A percentile compares a stretch with the other conserved stretches of the same genome.
These are phyloP conservation scores for Micromonas pusilla DNA, from an alignment of 139 green algal genomes.

Conservation along the genomic window DNA sequence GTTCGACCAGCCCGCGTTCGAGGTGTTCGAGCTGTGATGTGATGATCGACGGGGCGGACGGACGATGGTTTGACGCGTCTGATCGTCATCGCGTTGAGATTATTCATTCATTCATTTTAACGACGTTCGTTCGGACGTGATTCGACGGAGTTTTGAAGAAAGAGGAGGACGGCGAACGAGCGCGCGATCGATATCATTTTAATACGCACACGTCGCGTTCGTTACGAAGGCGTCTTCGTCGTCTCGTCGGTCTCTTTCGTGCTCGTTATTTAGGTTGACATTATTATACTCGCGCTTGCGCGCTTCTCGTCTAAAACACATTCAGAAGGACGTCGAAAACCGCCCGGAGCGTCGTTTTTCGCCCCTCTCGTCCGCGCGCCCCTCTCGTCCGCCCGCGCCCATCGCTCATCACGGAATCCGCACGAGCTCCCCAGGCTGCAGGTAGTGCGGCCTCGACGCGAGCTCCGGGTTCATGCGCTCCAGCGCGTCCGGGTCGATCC, in stretches of 20 bases:
- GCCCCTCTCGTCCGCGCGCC: neutral
- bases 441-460: neutral
- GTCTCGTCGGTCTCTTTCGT: too few relatives aligned
- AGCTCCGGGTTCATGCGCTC: neutral
- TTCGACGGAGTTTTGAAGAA: neutral
- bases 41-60: neutral
- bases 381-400: too few relatives aligned
- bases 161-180: too few relatives aligned
- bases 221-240: too few relatives aligned
- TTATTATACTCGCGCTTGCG: too few relatives aligned
- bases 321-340: too few relatives aligned
- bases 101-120: neutral
- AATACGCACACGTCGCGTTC: too few relatives aligned
- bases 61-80: constrained; percentile 1
- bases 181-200: too few relatives aligned
- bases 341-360: neutral
- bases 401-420: neutral
- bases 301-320: too few relatives aligned
- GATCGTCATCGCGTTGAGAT: neutral
- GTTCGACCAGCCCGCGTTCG: constrained; percentile 46
- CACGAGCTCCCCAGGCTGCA: neutral
- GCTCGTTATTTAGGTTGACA: too few relatives aligned
- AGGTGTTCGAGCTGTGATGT: constrained; percentile 44
- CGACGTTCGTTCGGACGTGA: neutral
- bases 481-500: neutral